Percentiles rank a stretch among this genome's conserved stretches.
phyloP scores from a whole-genome alignment of 2,329 filamentous ascomycete genomes.

The Helminthosporium solani region DNA sequence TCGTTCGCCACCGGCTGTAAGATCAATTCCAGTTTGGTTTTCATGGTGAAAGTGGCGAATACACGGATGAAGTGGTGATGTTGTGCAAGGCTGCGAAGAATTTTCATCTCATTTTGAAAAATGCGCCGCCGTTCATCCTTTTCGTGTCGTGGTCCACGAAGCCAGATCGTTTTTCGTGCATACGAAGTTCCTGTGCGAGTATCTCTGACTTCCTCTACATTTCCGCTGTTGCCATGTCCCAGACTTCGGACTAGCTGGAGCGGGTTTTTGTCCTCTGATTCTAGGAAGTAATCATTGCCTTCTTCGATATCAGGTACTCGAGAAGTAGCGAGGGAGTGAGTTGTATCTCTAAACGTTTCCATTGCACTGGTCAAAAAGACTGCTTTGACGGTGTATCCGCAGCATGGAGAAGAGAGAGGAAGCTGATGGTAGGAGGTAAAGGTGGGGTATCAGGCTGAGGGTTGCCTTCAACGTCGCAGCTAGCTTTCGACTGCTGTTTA shows the following conservation, averaged over 20 bases:
- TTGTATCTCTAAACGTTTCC: neutral
- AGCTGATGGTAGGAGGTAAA: neutral
- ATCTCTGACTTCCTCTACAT: slow-evolving; percentile 15
- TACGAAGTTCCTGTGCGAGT: slow-evolving; percentile 6
- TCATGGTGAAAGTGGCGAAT: slow-evolving; percentile 13
- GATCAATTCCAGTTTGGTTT: slow-evolving; percentile 12
- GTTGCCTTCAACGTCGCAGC: neutral
- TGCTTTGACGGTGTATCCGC: neutral
- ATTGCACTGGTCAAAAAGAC: neutral
- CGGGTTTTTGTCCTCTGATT: slow-evolving; percentile 7
- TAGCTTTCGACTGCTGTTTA: no score
- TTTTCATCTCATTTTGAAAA: slow-evolving; percentile 12
- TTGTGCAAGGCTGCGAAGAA: slow-evolving; percentile 11
- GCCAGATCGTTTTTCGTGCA: slow-evolving; percentile 12
- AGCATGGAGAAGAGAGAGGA: neutral
- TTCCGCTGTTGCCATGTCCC: slow-evolving; percentile 10
- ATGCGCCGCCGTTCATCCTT: neutral
- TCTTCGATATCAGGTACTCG: slow-evolving; percentile 6
- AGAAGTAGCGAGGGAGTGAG: neutral
- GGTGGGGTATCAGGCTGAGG: neutral
- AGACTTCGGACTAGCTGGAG: slow-evolving; percentile 10
- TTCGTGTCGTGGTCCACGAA: neutral
- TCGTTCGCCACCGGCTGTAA: slow-evolving; percentile 20
- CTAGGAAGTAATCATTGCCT: slow-evolving; percentile 10
- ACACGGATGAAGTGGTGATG: slow-evolving; percentile 18